Conservation (phyloP, 1,139 yeast species). For the Sugiyamaella xylanicola region DNA sequence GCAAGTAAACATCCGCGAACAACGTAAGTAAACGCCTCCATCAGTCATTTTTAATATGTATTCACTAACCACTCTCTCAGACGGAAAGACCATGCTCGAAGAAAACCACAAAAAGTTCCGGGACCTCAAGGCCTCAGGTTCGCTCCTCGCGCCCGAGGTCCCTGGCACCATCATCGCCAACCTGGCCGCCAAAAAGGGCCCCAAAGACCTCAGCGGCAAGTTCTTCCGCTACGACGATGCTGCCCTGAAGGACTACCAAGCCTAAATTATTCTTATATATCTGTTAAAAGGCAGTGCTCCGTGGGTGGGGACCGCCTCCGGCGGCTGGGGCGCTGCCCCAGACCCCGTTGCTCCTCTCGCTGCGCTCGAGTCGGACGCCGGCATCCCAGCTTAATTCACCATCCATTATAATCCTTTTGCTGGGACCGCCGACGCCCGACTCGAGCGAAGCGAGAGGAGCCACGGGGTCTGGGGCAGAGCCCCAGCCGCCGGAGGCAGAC, state of each 20-base stretch:
- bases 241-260: slow-evolving; percentile 27
- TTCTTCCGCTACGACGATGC: slow-evolving; percentile 64
- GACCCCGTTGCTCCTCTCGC: slow-evolving; percentile 1
- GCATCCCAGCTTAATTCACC: not conserved
- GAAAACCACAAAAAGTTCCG: slow-evolving; percentile 60
- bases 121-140: slow-evolving; percentile 56
- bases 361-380: not conserved
- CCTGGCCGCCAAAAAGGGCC: slow-evolving; percentile 55
- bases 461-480: slow-evolving; percentile 3
- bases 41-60: not conserved
- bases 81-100: slow-evolving; percentile 58
- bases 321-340: slow-evolving; percentile 4
- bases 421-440: not conserved
- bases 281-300: too few relatives aligned
- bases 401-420: too few relatives aligned
- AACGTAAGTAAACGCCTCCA: slow-evolving; percentile 31
- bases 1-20: slow-evolving; percentile 76
- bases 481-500: slow-evolving; percentile 3
- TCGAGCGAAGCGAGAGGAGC: slow-evolving; percentile 1
- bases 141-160: slow-evolving; percentile 63
- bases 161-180: slow-evolving; percentile 73
- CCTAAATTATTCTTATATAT: too few relatives aligned
- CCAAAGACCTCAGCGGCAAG: slow-evolving; percentile 58
- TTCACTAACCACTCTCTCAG: slow-evolving; percentile 28
- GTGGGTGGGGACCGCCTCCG: too few relatives aligned